Base-by-base conservation (phyloP, 148 eudicot species). In the Silene uniflora region DNA sequence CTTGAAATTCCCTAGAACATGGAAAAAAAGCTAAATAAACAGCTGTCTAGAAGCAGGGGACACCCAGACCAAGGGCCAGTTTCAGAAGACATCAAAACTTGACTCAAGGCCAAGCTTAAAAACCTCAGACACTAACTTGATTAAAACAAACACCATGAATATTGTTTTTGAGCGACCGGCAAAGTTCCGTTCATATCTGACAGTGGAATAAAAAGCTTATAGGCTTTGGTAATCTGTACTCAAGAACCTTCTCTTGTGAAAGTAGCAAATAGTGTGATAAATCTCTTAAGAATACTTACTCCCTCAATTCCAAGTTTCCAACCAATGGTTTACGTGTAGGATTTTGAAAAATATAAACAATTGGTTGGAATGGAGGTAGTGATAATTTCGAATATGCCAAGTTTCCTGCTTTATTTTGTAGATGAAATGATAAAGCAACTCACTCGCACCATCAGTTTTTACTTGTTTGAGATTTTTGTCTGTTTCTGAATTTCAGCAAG, bases 401-500 rank as follows among this genome's bases (percentile, higher is more conserved):
- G 42, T 13, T 78, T 39, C n/a, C 46, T 42, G 11, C 21, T 63
- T 65, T 66, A 24, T 42, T 0, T 25, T 59, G 6, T 22, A 44
- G 73, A 6, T 59, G 16, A 56, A 42, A 55, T 23, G 13, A 42
- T 64, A 10, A 65, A 22, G n/a, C 17, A 27, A 42, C 39, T 25
- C 59, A 12, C 17, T 22, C 6, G 12, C 23, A 69, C 13, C 24
- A 25, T 17, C 7, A 27, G n/a, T n/a, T n/a, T 3, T 32, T 14
- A 21, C 29, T 10, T 75, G 25, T 64, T 65, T 63, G 59, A 76
- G 60, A 56, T 56, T 67, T 18, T 62, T 80, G 13, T 60, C 12
- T 25, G 18, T 62, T 44, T 65, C 29, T 58, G 77, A 62, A 65
- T 76, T 87, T 80, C 88, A 94, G 98, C 78, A 90, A 90, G 88